Conservation (phyloP, 148 eudicot genomes). For the Bassia scoparia region DNA sequence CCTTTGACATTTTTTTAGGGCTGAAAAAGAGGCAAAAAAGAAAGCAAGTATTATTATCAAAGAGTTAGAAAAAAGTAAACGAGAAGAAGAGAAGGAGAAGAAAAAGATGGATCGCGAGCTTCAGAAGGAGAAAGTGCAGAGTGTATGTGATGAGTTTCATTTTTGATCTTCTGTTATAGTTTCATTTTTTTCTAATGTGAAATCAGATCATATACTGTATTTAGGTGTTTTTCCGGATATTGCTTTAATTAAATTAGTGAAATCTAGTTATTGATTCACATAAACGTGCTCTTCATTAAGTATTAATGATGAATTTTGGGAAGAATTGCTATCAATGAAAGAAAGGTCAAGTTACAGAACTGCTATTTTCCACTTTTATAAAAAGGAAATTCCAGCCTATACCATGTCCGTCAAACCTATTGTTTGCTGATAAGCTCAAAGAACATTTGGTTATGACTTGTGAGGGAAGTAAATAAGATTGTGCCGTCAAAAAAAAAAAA, state of each 20-base stretch:
- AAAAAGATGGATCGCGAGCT: slow-evolving; percentile 70
- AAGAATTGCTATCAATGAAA: no score
- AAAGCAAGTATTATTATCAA: slow-evolving; percentile 49
- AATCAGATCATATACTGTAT: not conserved
- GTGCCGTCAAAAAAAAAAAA: no score
- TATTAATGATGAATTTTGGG: not conserved
- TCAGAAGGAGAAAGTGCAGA: slow-evolving; percentile 76
- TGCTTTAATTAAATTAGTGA: not conserved
- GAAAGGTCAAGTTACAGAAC: no score
- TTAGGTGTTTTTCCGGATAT: not conserved
- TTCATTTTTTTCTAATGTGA: not conserved
- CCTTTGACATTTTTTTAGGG: slow-evolving; percentile 42
- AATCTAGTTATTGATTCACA: not conserved
- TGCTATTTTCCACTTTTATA: no score
- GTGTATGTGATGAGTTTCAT: slow-evolving; percentile 42
- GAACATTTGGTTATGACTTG: no score
- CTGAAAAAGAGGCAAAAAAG: slow-evolving; percentile 51
- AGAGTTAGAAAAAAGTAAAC: slow-evolving; percentile 72
- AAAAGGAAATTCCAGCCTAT: not conserved
- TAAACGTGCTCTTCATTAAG: not conserved
- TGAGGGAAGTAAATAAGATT: no score
- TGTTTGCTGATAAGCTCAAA: no score
- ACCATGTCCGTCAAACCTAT: no score
- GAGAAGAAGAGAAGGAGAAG: slow-evolving; percentile 72
- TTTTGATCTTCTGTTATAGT: slow-evolving; percentile 4